Evolutionary conservation across 2,329 filamentous ascomycete species (phyloP), one percentile per base, ranked within the genome.

Genomic region (Epichloe baconii): DNA sequence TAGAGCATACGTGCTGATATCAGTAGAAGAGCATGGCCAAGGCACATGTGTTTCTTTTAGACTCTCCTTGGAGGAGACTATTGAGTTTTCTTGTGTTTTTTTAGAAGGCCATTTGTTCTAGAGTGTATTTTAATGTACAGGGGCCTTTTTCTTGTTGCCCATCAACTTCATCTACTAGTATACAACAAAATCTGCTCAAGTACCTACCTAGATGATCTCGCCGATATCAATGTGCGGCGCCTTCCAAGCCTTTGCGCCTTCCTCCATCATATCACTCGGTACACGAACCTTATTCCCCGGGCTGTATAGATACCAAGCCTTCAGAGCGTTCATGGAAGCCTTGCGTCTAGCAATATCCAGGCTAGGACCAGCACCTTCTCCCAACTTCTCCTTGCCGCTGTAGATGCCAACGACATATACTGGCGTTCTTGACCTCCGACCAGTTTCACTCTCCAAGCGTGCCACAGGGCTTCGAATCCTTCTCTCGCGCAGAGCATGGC

Each of bases 221-320:
- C 84, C 84, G 55, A 83, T 75, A 64, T 88, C 84, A 56, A 88
- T 77, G 59, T 86, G 73, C 49, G 76, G 78, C 2, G 83, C 79
- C 67, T 77, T 78, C 83, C 83, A 88, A 5, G 77, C 73, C 60
- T 71, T 71, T 43, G 80, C 79, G 45, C 73, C 76, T 56, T 79
- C 73, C 50, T 76, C 72, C 58, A 85, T 75, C 71, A 79, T 84
- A 56, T 86, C 82, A 63, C 84, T 87, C 23, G 85, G 85, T 54
- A 88, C 73, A 52, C 77, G 75, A 47, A 81, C 77, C 56, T 79
- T 70, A 58, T 74, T 70, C 51, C 77, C 74, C 31, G 93, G 91
- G 66, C 83, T 90, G 73, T 98, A 98, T 49, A 98, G 74, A 68
- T 98, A 98, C 93, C 93, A 98, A 5, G 84, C 77, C 75, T 95